phyloP scores from a whole-genome alignment of 257 asterid genomes.

The Verbena officinalis region DNA sequence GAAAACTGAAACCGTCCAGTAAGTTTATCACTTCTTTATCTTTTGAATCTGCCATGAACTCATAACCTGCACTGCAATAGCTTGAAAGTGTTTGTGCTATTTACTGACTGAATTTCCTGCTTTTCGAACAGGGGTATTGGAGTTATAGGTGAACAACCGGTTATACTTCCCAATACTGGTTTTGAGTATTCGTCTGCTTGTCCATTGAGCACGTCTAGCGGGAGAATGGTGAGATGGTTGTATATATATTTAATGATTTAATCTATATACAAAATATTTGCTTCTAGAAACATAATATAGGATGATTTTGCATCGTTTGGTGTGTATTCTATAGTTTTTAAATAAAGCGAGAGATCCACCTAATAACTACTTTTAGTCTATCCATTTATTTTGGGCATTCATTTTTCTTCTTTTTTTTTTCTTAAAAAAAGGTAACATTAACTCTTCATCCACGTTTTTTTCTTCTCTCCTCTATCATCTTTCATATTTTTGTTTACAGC shows the following conservation, averaged over 20 bases:
- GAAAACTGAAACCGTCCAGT: conserved; percentile 77
- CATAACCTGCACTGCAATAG: background rate
- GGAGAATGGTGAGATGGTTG: conserved; percentile 74
- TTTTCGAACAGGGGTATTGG: conserved; percentile 65
- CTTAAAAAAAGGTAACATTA: too few species aligned
- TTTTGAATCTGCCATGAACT: background rate
- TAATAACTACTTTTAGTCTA: too few species aligned
- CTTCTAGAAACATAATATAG: too few species aligned
- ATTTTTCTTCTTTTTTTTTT: too few species aligned
- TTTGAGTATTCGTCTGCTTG: conserved; percentile 94
- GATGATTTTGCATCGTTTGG: too few species aligned
- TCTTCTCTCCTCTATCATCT: too few species aligned
- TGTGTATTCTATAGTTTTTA: too few species aligned
- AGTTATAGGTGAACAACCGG: conserved; percentile 94
- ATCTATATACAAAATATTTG: background rate
- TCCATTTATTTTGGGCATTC: too few species aligned
- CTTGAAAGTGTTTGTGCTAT: background rate
- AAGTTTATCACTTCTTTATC: conserved; percentile 27
- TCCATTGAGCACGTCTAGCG: conserved; percentile 76
- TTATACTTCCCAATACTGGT: conserved; percentile 77
- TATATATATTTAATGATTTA: background rate
- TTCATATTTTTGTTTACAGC: too few species aligned
- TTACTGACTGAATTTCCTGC: background rate
- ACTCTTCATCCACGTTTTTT: too few species aligned
- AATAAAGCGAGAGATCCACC: too few species aligned